Base-by-base conservation (phyloP, 1,284 basidiomycete species). In the Trichosporon sp. region DNA sequence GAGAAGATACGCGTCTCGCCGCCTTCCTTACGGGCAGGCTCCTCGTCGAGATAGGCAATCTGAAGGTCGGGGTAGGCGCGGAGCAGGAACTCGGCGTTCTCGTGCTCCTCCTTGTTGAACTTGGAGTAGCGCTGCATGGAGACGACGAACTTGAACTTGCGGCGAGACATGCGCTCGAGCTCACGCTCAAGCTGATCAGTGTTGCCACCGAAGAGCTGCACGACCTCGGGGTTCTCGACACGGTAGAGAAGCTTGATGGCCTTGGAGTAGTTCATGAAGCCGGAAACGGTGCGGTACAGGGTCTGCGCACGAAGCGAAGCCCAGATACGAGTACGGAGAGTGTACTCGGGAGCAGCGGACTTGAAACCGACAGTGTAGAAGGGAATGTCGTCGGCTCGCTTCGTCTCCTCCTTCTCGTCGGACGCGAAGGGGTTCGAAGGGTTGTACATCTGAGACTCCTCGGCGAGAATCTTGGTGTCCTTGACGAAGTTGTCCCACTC, bases 401-500 rank as follows among this genome's bases (percentile, higher is more conserved):
- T 89, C 46, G 83, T 83, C 58, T 81, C 81, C 16, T 84, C 87
- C 82, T 97, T 96, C 80, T 96, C 94, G 79, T 95, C 92, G n/a
- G 71, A 67, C 81, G 84, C 83, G 65, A 87, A 87, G 1, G 92
- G 91, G 74, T 86, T 88, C 62, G 86, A 83, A 32, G 72, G 77
- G 67, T 89, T 89, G 78, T 89, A 92, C 83, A 90, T 88, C 40
- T 88, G 88, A 13, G 92, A 91, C 80, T 99, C 95, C 80, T 98
- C 95, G 1, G 95, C 95, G 59, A 99, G 85, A 70, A 99, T 99
- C 85, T 96, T 99, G 78, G 96, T 99, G 79, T 99, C 95, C 83
- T 95, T 95, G 74, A 99, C 95, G 71, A 99, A 99, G 81, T 99
- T 99, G 83, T 97, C 93, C 95, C 95, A 99, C 79, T 99, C 95